phyloP scores from a whole-genome alignment of 192 early-diverging fungal species.

The Spizellomyces punctatus region DNA sequence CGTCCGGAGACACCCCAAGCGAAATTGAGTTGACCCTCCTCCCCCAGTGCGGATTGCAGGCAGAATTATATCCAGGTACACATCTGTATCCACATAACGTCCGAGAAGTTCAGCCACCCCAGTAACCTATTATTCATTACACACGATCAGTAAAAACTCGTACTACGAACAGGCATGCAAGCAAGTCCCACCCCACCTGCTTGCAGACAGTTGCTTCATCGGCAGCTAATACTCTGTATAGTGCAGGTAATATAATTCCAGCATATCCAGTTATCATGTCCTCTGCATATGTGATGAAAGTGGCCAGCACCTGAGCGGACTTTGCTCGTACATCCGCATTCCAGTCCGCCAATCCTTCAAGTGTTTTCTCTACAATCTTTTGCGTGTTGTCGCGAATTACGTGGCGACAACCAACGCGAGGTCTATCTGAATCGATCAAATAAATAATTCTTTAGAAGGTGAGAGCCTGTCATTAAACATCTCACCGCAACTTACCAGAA shows the following conservation, averaged over 20 bases:
- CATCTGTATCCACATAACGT: slow-evolving; percentile 46
- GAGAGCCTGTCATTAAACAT: too few species aligned
- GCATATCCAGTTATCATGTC: slow-evolving; percentile 56
- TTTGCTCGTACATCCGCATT: slow-evolving; percentile 47
- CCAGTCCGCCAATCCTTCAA: slow-evolving; percentile 55
- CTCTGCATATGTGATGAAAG: slow-evolving; percentile 49
- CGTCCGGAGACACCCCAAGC: slow-evolving; percentile 45
- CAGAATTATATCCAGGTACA: slow-evolving; percentile 41
- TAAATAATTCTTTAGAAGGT: neutral
- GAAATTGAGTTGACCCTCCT: slow-evolving; percentile 36
- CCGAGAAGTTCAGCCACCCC: slow-evolving; percentile 43
- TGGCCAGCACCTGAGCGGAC: slow-evolving; percentile 39
- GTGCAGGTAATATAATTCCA: slow-evolving; percentile 44
- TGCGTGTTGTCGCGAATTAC: slow-evolving; percentile 56
- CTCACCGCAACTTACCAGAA: neutral
- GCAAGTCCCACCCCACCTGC: slow-evolving; percentile 25
- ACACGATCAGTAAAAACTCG: slow-evolving; percentile 4
- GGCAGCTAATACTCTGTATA: slow-evolving; percentile 46
- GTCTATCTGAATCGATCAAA: slow-evolving; percentile 33
- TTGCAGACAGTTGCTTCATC: slow-evolving; percentile 51
- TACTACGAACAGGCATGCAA: neutral
- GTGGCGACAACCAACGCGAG: slow-evolving; percentile 52
- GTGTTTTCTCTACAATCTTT: slow-evolving; percentile 45
- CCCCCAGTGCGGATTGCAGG: slow-evolving; percentile 39
- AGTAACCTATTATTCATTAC: slow-evolving; percentile 14